A percentile compares a stretch with the other conserved stretches of the same genome.
Evolutionary conservation across 441 rosid species (phyloP).

Genomic region (Eruca vesicaria): DNA sequence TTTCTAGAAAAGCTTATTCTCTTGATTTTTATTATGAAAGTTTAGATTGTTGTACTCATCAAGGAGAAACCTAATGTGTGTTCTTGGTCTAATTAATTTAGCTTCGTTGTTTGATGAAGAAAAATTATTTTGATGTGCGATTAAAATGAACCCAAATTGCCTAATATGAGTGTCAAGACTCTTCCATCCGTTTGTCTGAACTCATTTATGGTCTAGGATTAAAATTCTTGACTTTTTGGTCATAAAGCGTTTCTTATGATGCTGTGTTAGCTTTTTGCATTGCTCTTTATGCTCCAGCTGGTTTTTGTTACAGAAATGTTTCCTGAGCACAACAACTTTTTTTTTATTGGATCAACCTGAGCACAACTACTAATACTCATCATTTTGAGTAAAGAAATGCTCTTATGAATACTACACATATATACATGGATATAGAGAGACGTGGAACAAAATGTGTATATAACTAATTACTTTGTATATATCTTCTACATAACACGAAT

Average conservation of each 20-base stretch:
- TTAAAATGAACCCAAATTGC: no score
- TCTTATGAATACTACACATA: not conserved
- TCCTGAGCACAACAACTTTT: not conserved
- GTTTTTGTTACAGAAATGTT: not conserved
- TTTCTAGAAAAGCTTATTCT: not conserved
- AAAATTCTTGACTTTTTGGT: no score
- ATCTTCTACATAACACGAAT: slow-evolving; percentile 1
- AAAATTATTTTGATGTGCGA: not conserved
- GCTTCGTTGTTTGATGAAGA: not conserved
- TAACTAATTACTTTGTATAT: not conserved
- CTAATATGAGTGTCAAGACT: no score
- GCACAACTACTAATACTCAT: not conserved
- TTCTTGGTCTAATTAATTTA: not conserved
- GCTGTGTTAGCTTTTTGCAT: not conserved
- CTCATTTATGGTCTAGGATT: no score
- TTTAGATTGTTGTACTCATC: not conserved
- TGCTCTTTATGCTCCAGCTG: not conserved
- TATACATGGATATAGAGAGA: not conserved
- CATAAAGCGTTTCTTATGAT: no score
- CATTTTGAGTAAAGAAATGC: not conserved
- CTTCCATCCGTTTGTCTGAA: no score
- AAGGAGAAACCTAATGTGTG: not conserved
- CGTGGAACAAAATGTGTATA: slow-evolving; percentile 1
- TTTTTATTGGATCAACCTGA: no score
- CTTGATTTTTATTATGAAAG: no score